Percentiles rank a stretch among this genome's conserved stretches.
Conservation (phyloP, 1,284 basidiomycete genomes). For the Cryptococcus sp. region DNA sequence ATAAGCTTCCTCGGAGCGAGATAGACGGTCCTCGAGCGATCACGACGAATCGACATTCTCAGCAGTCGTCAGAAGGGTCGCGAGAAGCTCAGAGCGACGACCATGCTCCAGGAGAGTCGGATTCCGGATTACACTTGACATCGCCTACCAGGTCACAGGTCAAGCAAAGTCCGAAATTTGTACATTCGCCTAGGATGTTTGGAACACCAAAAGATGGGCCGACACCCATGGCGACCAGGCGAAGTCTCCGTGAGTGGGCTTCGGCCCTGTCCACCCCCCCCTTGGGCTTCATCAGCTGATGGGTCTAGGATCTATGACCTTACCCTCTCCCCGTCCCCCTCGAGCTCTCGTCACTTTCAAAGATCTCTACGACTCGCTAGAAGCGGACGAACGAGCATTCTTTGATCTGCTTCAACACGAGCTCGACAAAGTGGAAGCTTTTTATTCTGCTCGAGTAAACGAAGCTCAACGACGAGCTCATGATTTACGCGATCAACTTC, state of each 20-base stretch:
- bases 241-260: constrained; percentile 13
- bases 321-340: constrained; percentile 26
- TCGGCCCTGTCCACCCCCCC: background rate
- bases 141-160: background rate
- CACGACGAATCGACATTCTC: background rate
- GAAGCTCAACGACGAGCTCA: constrained; percentile 58
- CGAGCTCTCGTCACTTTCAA: constrained; percentile 25
- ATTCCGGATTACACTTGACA: constrained; percentile 4
- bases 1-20: background rate
- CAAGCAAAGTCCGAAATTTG: constrained; percentile 4
- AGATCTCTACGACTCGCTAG: constrained; percentile 36
- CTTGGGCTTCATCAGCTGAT: background rate
- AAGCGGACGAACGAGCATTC: constrained; percentile 61
- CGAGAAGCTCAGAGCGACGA: background rate
- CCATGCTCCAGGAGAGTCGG: background rate
- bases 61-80: background rate
- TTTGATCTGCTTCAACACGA: constrained; percentile 68
- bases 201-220: constrained; percentile 3
- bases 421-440: constrained; percentile 73
- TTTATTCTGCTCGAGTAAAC: constrained; percentile 68
- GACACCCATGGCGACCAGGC: constrained; percentile 2
- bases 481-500: constrained; percentile 63
- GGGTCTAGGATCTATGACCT: constrained; percentile 26
- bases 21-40: constrained; percentile 2
- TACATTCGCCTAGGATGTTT: background rate